phyloP scores from a whole-genome alignment of 1,139 yeast species.

The Lodderomyces theae region DNA sequence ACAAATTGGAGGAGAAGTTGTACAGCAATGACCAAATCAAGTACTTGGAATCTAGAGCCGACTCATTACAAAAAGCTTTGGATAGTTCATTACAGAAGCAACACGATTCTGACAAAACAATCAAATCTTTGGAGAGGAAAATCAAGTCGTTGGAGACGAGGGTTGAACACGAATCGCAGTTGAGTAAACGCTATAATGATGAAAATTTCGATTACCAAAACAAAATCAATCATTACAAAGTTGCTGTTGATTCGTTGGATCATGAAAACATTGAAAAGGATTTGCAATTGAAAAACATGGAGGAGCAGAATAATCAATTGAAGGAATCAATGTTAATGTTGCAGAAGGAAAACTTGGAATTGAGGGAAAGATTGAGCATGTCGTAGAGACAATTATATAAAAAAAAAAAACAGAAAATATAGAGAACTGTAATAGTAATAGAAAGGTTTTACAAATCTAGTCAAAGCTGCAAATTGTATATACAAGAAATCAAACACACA shows the following conservation, averaged over 20 bases:
- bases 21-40: slow-evolving; percentile 46
- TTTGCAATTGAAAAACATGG: slow-evolving; percentile 30
- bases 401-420: neutral
- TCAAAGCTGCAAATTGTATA: too few species aligned
- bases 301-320: slow-evolving; percentile 44
- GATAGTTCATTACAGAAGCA: slow-evolving; percentile 31
- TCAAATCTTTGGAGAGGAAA: slow-evolving; percentile 32
- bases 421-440: neutral
- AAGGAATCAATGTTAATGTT: slow-evolving; percentile 53
- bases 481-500: too few species aligned
- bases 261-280: slow-evolving; percentile 43
- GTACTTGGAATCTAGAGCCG: slow-evolving; percentile 44
- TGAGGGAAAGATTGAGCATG: slow-evolving; percentile 43
- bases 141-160: slow-evolving; percentile 37
- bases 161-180: slow-evolving; percentile 34
- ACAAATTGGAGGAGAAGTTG: slow-evolving; percentile 38
- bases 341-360: slow-evolving; percentile 65
- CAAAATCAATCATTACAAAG: slow-evolving; percentile 35
- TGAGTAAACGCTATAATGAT: slow-evolving; percentile 45
- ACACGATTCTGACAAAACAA: slow-evolving; percentile 31
- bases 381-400: neutral
- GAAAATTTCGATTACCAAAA: slow-evolving; percentile 48
- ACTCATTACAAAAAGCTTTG: slow-evolving; percentile 28
- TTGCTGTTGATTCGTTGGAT: slow-evolving; percentile 36
- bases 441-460: too few species aligned